These are phyloP conservation scores for Rhynchospora pubera DNA, from an alignment of 176 grass and related monocot species.

Conservation along the genomic window DNA sequence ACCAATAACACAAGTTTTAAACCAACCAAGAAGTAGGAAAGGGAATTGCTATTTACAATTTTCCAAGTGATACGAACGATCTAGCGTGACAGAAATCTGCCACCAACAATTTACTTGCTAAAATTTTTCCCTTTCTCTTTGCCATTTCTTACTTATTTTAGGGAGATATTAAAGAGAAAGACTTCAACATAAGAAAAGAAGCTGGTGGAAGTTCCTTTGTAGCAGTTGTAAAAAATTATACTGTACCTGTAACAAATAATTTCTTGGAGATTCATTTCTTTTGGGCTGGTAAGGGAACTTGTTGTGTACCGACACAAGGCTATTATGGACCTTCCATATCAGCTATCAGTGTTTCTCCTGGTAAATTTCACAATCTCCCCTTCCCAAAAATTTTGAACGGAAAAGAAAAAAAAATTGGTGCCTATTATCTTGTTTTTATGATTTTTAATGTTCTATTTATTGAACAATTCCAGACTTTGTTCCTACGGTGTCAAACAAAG, in stretches of 20 bases:
- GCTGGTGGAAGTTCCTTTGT: slow-evolving; percentile 55
- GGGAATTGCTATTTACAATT: not conserved
- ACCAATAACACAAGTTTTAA: not conserved
- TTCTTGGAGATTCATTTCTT: slow-evolving; percentile 95
- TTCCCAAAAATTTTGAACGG: not conserved
- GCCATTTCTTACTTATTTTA: slow-evolving; percentile 20
- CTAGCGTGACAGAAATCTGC: not conserved
- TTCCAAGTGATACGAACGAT: not conserved
- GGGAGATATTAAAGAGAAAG: slow-evolving; percentile 51
- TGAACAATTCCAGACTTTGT: slow-evolving; percentile 51
- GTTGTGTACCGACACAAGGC: slow-evolving; percentile 68
- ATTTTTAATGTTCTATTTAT: slow-evolving; percentile 24
- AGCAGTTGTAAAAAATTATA: slow-evolving; percentile 45
- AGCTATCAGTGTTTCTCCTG: slow-evolving; percentile 56
- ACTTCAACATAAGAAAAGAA: slow-evolving; percentile 84
- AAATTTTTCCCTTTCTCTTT: not conserved
- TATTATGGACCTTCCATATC: slow-evolving; percentile 67
- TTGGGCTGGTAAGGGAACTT: slow-evolving; percentile 89
- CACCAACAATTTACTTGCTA: not conserved
- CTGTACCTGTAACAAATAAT: slow-evolving; percentile 59
- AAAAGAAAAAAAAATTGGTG: not conserved
- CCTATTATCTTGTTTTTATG: not conserved
- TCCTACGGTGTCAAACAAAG: slow-evolving; percentile 42
- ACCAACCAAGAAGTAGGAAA: not conserved
- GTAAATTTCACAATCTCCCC: not conserved